These are phyloP conservation scores for Backusella westeae DNA, from an alignment of 192 early-diverging fungal species.

Conservation along the genomic window DNA sequence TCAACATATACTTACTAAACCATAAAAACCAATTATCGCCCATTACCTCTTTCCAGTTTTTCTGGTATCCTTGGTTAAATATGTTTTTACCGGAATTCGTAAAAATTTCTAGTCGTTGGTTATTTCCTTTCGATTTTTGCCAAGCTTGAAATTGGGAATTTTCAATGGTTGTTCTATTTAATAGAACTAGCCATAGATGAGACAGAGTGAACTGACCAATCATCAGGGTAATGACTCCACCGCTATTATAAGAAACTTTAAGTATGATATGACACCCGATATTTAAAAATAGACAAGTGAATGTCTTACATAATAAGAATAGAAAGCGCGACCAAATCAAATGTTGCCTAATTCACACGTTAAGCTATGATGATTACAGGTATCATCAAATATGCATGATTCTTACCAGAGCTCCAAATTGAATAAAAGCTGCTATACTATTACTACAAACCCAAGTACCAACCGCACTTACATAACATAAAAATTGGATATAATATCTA, in stretches of 20 bases:
- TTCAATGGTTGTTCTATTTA: slow-evolving; percentile 25
- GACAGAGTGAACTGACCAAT: slow-evolving; percentile 20
- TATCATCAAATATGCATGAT: neutral
- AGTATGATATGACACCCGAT: neutral
- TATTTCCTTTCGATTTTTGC: slow-evolving; percentile 2
- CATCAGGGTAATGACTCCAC: slow-evolving; percentile 9
- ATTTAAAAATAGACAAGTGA: neutral
- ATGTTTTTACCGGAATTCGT: slow-evolving; percentile 37
- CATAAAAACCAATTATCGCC: slow-evolving; percentile 44
- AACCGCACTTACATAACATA: slow-evolving; percentile 28
- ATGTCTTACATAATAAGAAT: slow-evolving; percentile 27
- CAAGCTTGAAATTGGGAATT: slow-evolving; percentile 17
- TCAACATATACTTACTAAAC: slow-evolving; percentile 41
- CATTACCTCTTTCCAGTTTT: slow-evolving; percentile 53
- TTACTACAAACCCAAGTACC: slow-evolving; percentile 25
- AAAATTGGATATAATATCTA: slow-evolving; percentile 37
- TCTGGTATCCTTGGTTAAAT: slow-evolving; percentile 41
- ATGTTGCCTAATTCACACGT: slow-evolving; percentile 20
- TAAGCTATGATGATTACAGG: neutral
- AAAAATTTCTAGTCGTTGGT: slow-evolving; percentile 17
- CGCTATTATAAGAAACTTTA: neutral
- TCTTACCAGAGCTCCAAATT: slow-evolving; percentile 15
- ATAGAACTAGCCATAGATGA: slow-evolving; percentile 16
- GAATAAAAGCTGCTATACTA: slow-evolving; percentile 24
- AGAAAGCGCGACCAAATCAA: slow-evolving; percentile 22